Conservation (phyloP, 192 early-diverging fungal genomes). For the Coemansia guatemalensis region DNA sequence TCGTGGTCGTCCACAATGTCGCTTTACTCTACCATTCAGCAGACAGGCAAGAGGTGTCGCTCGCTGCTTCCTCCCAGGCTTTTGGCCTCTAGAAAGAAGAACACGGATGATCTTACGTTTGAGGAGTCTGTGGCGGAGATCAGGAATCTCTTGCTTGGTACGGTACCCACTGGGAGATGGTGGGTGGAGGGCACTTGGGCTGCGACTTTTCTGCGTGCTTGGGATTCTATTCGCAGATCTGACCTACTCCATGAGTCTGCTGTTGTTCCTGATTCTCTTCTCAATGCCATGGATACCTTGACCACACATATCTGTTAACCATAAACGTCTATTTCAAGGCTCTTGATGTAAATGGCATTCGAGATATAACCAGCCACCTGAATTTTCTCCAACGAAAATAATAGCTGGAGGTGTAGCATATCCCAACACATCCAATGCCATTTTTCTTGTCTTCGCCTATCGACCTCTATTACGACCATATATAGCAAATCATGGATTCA, state of each 20-base stretch:
- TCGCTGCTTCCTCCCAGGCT: background rate
- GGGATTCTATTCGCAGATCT: slow-evolving; percentile 47
- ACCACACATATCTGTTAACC: slow-evolving; percentile 1
- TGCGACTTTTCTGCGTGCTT: slow-evolving; percentile 20
- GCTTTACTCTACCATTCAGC: slow-evolving; percentile 10
- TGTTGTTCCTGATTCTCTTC: background rate
- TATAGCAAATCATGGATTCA: background rate
- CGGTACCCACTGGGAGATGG: background rate
- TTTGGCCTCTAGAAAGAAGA: background rate
- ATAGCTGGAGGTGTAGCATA: too few species aligned
- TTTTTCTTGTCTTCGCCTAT: background rate
- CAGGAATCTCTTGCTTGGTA: background rate
- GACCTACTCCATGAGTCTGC: slow-evolving; percentile 17
- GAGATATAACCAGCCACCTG: too few species aligned
- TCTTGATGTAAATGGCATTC: background rate
- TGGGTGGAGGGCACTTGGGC: slow-evolving; percentile 25
- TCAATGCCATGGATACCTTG: background rate
- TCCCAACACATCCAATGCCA: background rate
- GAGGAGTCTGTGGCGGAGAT: slow-evolving; percentile 6
- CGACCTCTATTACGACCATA: background rate
- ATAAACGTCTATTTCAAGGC: background rate
- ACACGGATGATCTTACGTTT: slow-evolving; percentile 11
- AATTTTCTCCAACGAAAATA: too few species aligned
- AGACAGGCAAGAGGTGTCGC: background rate
- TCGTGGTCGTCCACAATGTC: background rate